Percentiles rank a stretch among this genome's conserved stretches.
Evolutionary conservation across 2,329 filamentous ascomycete species (phyloP).

Genomic region (Alternaria angustiovoidea): DNA sequence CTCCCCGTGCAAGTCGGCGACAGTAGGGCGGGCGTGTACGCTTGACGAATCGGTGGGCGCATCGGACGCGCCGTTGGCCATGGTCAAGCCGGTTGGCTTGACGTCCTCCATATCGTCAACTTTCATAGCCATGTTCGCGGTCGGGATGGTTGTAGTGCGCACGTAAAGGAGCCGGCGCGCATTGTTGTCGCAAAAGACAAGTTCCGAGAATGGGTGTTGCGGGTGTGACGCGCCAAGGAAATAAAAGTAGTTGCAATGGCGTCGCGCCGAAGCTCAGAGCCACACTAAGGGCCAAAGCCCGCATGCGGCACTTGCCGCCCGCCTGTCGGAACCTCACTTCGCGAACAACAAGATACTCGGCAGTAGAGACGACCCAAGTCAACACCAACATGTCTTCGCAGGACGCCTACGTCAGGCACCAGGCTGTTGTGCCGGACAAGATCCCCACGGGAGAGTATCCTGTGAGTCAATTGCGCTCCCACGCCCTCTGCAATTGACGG

Average conservation of each 20-base stretch:
- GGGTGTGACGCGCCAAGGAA: conserved; percentile 38
- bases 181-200: conserved; percentile 36
- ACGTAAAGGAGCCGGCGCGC: conserved; percentile 29
- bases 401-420: conserved; percentile 38
- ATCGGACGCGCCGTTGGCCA: conserved; percentile 30
- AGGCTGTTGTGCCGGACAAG: conserved; percentile 75
- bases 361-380: conserved; percentile 15
- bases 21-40: conserved; percentile 64
- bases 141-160: conserved; percentile 18
- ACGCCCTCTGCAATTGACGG: conserved; percentile 31
- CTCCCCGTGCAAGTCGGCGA: conserved; percentile 75
- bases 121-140: conserved; percentile 17
- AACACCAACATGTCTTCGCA: conserved; percentile 44
- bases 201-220: conserved; percentile 16
- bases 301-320: conserved; percentile 30
- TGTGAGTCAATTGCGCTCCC: conserved; percentile 64
- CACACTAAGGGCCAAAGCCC: neutral
- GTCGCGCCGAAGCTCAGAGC: conserved; percentile 17
- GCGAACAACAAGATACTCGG: conserved; percentile 18
- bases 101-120: conserved; percentile 37
- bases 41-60: conserved; percentile 30
- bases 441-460: conserved; percentile 83
- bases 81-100: conserved; percentile 23
- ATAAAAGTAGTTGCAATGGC: conserved; percentile 34
- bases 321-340: conserved; percentile 11